phyloP scores from a whole-genome alignment of 192 early-diverging fungal species.

The Entrophospora sp. region DNA sequence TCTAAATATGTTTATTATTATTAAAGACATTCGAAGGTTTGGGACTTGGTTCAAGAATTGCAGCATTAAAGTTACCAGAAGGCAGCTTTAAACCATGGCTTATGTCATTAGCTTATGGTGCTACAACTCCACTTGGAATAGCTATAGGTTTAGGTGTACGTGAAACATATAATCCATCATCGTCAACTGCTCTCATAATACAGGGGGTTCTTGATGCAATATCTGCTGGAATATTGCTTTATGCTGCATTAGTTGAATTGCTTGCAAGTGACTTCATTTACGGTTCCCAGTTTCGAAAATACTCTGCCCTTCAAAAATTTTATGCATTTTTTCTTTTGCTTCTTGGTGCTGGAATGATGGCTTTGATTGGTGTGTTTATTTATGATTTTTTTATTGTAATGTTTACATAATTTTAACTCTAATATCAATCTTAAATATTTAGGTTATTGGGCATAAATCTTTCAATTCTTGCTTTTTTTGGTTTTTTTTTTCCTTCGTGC shows the following conservation, averaged over 20 bases:
- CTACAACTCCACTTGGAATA: slow-evolving; percentile 79
- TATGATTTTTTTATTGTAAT: too few relatives aligned
- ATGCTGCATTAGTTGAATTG: slow-evolving; percentile 67
- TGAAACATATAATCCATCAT: slow-evolving; percentile 47
- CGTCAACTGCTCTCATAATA: slow-evolving; percentile 43
- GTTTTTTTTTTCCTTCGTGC: too few relatives aligned
- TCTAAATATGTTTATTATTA: background rate
- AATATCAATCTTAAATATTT: too few relatives aligned
- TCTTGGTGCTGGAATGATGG: slow-evolving; percentile 65
- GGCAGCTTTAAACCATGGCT: slow-evolving; percentile 38
- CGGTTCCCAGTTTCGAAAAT: slow-evolving; percentile 38
- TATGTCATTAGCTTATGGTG: slow-evolving; percentile 52
- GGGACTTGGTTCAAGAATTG: slow-evolving; percentile 65
- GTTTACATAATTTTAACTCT: too few relatives aligned
- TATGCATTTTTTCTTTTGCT: slow-evolving; percentile 55
- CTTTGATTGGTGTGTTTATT: slow-evolving; percentile 70
- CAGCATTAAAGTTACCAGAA: slow-evolving; percentile 33
- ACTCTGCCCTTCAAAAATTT: slow-evolving; percentile 26
- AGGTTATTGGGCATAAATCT: too few relatives aligned
- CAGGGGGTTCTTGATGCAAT: slow-evolving; percentile 73
- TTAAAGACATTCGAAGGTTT: slow-evolving; percentile 69
- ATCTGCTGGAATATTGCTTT: slow-evolving; percentile 75
- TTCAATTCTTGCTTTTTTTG: too few relatives aligned
- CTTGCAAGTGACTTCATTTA: slow-evolving; percentile 63
- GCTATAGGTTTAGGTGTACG: slow-evolving; percentile 68